Conservation (phyloP, 495 filamentous ascomycete genomes). For the Physcia stellaris region DNA sequence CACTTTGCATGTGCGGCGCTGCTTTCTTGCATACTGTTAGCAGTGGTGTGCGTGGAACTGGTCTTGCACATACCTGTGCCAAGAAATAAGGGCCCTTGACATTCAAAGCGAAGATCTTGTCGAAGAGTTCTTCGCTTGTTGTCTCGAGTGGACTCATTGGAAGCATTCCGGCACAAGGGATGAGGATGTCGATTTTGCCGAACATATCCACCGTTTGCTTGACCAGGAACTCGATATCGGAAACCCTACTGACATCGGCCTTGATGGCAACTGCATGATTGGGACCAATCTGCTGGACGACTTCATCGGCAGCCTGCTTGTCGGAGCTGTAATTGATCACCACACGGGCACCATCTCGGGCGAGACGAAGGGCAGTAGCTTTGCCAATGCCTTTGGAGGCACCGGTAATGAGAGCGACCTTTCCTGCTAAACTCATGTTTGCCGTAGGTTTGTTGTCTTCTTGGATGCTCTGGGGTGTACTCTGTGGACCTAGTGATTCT, state of each 20-base stretch:
- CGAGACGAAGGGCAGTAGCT: slow-evolving; percentile 40
- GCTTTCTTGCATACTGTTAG: slow-evolving; percentile 33
- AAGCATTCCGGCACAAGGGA: slow-evolving; percentile 46
- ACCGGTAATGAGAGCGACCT: slow-evolving; percentile 53
- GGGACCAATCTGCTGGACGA: slow-evolving; percentile 39
- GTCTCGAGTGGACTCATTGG: slow-evolving; percentile 37
- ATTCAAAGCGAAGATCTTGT: slow-evolving; percentile 39
- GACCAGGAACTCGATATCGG: slow-evolving; percentile 29
- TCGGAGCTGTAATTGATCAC: slow-evolving; percentile 50
- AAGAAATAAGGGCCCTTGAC: slow-evolving; percentile 60
- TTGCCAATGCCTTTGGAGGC: slow-evolving; percentile 55
- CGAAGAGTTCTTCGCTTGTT: slow-evolving; percentile 47
- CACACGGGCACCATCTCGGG: slow-evolving; percentile 46
- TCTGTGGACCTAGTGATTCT: too few species aligned
- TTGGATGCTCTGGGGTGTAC: too few species aligned
- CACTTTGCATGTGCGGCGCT: slow-evolving; percentile 41
- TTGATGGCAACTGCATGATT: slow-evolving; percentile 41
- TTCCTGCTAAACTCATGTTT: slow-evolving; percentile 31
- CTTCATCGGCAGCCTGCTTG: slow-evolving; percentile 32
- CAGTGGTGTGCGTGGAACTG: too few species aligned
- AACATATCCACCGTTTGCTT: slow-evolving; percentile 30
- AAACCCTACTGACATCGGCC: slow-evolving; percentile 29
- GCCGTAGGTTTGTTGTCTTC: too few species aligned
- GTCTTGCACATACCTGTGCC: slow-evolving; percentile 42
- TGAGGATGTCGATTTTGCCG: slow-evolving; percentile 47